Evolutionary conservation across 73 alveolate genomes (phyloP), one percentile per base, ranked within the genome.

Genomic region (Tetrahymena elliotti): DNA sequence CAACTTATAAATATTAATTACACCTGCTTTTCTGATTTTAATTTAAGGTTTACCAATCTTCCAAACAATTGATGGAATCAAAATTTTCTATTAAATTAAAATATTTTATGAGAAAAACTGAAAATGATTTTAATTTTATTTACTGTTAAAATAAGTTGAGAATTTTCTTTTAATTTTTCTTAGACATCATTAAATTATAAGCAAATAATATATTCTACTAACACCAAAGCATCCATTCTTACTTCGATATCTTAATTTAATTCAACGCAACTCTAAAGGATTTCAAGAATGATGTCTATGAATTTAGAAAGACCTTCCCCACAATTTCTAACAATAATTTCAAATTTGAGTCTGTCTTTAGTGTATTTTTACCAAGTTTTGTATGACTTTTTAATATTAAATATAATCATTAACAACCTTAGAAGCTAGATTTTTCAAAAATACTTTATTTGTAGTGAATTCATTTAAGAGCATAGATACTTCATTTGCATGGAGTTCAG

Each of bases 1-100:
- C 82, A 98, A 93, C 93, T 97, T 98, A 47, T 88, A 94, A 27
- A 94, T 37, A 31, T 94, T 83, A 37, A 94, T 94, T 15, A 98
- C 97, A 5, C 99, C 99, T 22, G 99, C 99, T 93, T 98, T 98
- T 97, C 99, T 97, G 33, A 98, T 98, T 95, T 98, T 98, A 83
- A 97, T 97, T 94, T 97, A 98, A 15, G 99, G 99, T 93, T 98
- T 97, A 53, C 99, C 99, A 6, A 95, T 98, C 95, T 97, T 98
- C 99, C 99, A 98, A 39, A 97, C 98, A 97, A 96, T 97, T 13
- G 98, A 97, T 15, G 98, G 98, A 2, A 96, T 95, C 84, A 98
- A 40, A 6, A 94, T 53, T 94, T 94, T 52, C 38, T 84, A 8
- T n/a, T 83, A 47, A 47, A 47, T 47, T 12, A 68, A 68, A 68